A percentile compares a stretch with the other conserved stretches of the same genome.
phyloP scores from a whole-genome alignment of 1,284 basidiomycete species.

The Trichosporon sp. region DNA sequence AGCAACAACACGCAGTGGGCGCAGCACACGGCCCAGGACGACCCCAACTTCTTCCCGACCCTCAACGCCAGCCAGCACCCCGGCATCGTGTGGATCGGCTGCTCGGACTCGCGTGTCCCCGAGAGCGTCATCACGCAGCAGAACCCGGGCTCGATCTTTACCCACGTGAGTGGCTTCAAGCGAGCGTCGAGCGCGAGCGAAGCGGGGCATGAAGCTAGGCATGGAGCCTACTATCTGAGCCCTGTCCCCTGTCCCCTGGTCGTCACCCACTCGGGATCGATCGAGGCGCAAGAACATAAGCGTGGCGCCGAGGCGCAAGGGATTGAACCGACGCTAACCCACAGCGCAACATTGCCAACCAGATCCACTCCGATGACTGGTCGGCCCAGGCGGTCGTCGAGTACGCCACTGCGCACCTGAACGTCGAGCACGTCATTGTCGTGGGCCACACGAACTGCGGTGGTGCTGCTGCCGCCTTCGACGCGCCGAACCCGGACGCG shows the following conservation, averaged over 20 bases:
- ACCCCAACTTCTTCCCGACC: slow-evolving; percentile 36
- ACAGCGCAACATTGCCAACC: slow-evolving; percentile 25
- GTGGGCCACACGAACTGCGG: slow-evolving; percentile 79
- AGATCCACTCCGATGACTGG: slow-evolving; percentile 73
- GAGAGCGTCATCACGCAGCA: slow-evolving; percentile 42
- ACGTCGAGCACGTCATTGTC: slow-evolving; percentile 77
- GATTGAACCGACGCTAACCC: background rate
- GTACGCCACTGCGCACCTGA: slow-evolving; percentile 72
- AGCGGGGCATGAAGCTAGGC: no score
- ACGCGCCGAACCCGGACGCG: slow-evolving; percentile 24
- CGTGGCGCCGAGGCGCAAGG: background rate
- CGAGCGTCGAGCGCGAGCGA: no score
- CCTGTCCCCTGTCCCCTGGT: no score
- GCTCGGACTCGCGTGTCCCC: slow-evolving; percentile 48
- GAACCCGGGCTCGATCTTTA: slow-evolving; percentile 64
- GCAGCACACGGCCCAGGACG: slow-evolving; percentile 21
- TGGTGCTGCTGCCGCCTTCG: slow-evolving; percentile 62
- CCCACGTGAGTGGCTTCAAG: slow-evolving; percentile 49
- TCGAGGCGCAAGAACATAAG: background rate
- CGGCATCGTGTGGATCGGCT: slow-evolving; percentile 48
- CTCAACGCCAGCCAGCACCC: slow-evolving; percentile 44
- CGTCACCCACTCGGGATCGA: background rate
- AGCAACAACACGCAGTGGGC: slow-evolving; percentile 43
- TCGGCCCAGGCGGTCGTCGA: slow-evolving; percentile 72
- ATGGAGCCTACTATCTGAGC: no score